These are phyloP conservation scores for Crithidia fasciculata DNA, from an alignment of 208 protist species.

Conservation along the genomic window DNA sequence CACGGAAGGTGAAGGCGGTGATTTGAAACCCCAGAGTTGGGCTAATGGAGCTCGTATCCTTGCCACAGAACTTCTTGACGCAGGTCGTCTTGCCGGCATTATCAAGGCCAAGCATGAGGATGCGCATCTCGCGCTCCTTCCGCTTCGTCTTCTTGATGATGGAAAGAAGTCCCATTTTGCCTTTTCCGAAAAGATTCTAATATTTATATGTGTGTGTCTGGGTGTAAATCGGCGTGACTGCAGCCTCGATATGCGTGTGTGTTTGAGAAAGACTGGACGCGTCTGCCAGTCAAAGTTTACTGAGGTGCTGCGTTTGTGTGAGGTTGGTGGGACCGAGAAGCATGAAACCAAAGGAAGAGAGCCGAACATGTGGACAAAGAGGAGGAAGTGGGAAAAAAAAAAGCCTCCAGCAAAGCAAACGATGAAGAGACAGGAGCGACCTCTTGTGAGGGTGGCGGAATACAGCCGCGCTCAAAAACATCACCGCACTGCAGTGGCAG, in stretches of 20 bases:
- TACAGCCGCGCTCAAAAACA: too few species aligned
- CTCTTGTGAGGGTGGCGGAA: too few species aligned
- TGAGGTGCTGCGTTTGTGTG: too few species aligned
- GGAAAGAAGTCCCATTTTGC: slow-evolving; percentile 97
- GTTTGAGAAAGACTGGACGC: background rate
- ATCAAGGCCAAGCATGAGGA: slow-evolving; percentile 97
- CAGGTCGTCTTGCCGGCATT: slow-evolving; percentile 99
- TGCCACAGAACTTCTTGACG: slow-evolving; percentile 98
- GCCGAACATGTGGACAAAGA: too few species aligned
- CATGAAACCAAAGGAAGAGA: too few species aligned
- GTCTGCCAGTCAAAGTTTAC: too few species aligned
- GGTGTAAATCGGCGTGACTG: background rate
- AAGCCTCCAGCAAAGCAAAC: too few species aligned
- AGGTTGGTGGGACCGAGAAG: too few species aligned
- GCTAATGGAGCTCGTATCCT: slow-evolving; percentile 97
- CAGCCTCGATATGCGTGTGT: background rate
- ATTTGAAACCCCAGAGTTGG: slow-evolving; percentile 99
- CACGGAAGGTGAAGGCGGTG: slow-evolving; percentile 95
- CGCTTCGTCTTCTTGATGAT: slow-evolving; percentile 98
- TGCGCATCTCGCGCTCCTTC: slow-evolving; percentile 99
- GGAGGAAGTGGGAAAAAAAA: too few species aligned
- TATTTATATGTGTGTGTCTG: background rate
- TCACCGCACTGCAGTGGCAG: too few species aligned
- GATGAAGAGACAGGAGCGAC: too few species aligned
- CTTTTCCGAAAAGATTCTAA: background rate